These are phyloP conservation scores for Neopestalotiopsis rosae DNA, from an alignment of 2,329 filamentous ascomycete genomes.

Conservation along the genomic window DNA sequence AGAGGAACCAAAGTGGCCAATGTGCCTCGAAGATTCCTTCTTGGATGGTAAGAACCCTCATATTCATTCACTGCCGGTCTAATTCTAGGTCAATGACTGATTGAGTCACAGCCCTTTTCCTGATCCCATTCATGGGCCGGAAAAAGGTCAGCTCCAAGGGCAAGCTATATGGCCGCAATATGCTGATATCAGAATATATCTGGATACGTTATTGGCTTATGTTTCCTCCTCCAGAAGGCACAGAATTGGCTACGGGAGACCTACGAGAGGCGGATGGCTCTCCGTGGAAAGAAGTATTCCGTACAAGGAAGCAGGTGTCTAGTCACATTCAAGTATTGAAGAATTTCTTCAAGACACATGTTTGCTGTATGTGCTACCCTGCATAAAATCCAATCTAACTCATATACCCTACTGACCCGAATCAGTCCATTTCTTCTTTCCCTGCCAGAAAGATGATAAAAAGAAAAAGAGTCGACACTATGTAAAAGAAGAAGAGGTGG, in stretches of 20 bases:
- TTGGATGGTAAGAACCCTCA: constrained; percentile 61
- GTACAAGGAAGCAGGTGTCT: constrained; percentile 66
- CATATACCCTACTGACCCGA: constrained; percentile 21
- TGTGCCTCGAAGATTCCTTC: constrained; percentile 69
- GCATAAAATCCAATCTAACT: not conserved
- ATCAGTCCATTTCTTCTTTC: constrained; percentile 65
- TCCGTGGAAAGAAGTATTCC: constrained; percentile 32
- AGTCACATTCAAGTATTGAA: constrained; percentile 76
- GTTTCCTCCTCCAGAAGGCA: constrained; percentile 48
- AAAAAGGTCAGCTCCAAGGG: constrained; percentile 70
- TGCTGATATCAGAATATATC: constrained; percentile 73
- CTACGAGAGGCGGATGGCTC: constrained; percentile 39
- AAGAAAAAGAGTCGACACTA: constrained; percentile 55
- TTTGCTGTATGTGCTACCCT: constrained; percentile 59
- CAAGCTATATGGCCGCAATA: constrained; percentile 70
- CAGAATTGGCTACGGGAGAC: constrained; percentile 49
- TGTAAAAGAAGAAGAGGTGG: constrained; percentile 42
- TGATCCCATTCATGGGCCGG: constrained; percentile 70
- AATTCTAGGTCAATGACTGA: constrained; percentile 23
- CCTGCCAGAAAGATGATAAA: constrained; percentile 55
- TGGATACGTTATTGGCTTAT: constrained; percentile 57
- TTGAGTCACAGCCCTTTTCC: constrained; percentile 57
- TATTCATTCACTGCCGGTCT: constrained; percentile 26
- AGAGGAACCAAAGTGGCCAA: constrained; percentile 65
- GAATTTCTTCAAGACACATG: constrained; percentile 66